A percentile compares a stretch with the other conserved stretches of the same genome.
Conservation (phyloP, 352 stramenopile species). For the Blastocystis sp. region DNA sequence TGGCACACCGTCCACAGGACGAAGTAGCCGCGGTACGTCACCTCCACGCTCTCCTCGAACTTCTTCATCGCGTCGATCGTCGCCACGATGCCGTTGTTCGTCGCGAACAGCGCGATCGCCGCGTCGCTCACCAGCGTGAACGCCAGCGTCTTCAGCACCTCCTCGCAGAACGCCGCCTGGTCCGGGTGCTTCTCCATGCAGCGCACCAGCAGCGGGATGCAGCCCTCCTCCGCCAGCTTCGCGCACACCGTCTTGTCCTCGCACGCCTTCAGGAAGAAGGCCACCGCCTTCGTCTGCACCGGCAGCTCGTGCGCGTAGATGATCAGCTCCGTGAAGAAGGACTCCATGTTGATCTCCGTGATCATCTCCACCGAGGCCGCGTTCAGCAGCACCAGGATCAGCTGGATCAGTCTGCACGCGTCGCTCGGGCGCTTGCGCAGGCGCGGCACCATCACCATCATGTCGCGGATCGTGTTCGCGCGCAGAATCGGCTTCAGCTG, state of each 20-base stretch:
- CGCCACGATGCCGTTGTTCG: slow-evolving; percentile 17
- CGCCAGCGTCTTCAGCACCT: not conserved
- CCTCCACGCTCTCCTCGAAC: slow-evolving; percentile 21
- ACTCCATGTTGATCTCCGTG: slow-evolving; percentile 61
- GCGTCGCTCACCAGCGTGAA: slow-evolving; percentile 18
- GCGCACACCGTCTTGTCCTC: not conserved
- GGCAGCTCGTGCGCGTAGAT: slow-evolving; percentile 24
- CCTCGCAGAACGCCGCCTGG: not conserved
- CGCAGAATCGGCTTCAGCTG: slow-evolving; percentile 37
- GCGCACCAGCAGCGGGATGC: slow-evolving; percentile 49
- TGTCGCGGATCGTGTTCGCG: not conserved
- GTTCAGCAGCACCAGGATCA: slow-evolving; percentile 56
- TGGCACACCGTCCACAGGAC: slow-evolving; percentile 39
- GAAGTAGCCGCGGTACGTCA: slow-evolving; percentile 13
- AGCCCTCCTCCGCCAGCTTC: slow-evolving; percentile 47
- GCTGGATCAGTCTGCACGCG: slow-evolving; percentile 46
- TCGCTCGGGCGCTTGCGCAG: slow-evolving; percentile 55
- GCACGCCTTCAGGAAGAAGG: slow-evolving; percentile 23
- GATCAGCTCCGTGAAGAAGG: slow-evolving; percentile 52
- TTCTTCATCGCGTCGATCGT: slow-evolving; percentile 38
- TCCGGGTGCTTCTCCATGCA: slow-evolving; percentile 51
- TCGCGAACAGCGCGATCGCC: slow-evolving; percentile 12
- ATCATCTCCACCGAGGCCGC: not conserved
- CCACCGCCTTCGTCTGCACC: slow-evolving; percentile 37
- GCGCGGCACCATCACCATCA: slow-evolving; percentile 59